phyloP scores from a whole-genome alignment of 2,329 filamentous ascomycete genomes.

The Cladorrhinum sp. region DNA sequence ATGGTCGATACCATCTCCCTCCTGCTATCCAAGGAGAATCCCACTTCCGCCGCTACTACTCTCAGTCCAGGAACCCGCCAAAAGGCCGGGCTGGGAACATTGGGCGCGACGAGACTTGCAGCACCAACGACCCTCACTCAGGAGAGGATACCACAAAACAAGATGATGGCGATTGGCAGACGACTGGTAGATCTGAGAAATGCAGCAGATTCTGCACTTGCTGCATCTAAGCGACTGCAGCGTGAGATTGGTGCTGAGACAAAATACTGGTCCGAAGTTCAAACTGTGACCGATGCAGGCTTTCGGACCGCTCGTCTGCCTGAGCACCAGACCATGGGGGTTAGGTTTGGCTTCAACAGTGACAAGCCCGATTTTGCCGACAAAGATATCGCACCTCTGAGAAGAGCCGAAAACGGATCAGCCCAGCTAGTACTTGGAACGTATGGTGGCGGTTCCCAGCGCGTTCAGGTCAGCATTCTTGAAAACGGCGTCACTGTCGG shows the following conservation, averaged over 20 bases:
- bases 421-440: conserved; percentile 68
- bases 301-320: conserved; percentile 84
- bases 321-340: conserved; percentile 71
- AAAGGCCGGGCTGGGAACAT: conserved; percentile 68
- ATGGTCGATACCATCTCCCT: conserved; percentile 81
- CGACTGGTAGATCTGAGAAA: conserved; percentile 73
- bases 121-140: conserved; percentile 59
- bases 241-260: conserved; percentile 76
- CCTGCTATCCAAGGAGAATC: conserved; percentile 76
- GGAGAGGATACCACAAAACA: conserved; percentile 54
- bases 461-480: conserved; percentile 66
- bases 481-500: conserved; percentile 59
- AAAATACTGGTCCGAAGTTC: conserved; percentile 83
- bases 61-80: conserved; percentile 70
- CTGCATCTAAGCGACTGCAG: conserved; percentile 68
- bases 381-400: conserved; percentile 77
- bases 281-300: conserved; percentile 75
- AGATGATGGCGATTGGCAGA: conserved; percentile 64
- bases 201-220: conserved; percentile 69
- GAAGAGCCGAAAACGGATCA: conserved; percentile 69
- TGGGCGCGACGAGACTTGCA: conserved; percentile 65
- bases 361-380: conserved; percentile 58
- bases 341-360: conserved; percentile 78
- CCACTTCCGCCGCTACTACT: conserved; percentile 64
- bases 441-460: conserved; percentile 50